Evolutionary conservation across 371 early-diverging fungal species (phyloP).

Genomic region (Choanephora cucurbitarum): DNA sequence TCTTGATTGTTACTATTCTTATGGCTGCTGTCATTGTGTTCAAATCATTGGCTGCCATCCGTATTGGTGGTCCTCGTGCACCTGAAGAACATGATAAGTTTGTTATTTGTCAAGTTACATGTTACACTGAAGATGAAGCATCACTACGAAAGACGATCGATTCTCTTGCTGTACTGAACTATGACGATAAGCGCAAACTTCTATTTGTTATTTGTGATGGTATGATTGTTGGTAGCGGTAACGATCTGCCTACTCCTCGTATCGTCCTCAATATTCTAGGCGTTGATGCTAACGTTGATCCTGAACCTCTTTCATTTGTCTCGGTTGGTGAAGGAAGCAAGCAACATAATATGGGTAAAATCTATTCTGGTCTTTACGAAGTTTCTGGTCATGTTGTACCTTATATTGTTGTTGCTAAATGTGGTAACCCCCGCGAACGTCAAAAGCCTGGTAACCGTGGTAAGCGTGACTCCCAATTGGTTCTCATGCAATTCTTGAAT

Average conservation of each 20-base stretch:
- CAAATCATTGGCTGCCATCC: conserved; percentile 92
- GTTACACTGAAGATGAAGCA: conserved; percentile 98
- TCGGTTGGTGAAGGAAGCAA: conserved; percentile 86
- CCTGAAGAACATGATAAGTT: conserved; percentile 92
- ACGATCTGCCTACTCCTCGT: conserved; percentile 73
- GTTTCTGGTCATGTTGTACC: conserved; percentile 71
- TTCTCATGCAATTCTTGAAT: conserved; percentile 98
- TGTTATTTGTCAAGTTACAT: conserved; percentile 87
- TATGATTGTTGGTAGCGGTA: conserved; percentile 79
- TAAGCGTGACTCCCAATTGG: conserved; percentile 98
- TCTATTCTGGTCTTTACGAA: conserved; percentile 92
- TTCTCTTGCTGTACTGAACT: conserved; percentile 83
- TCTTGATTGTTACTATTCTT: conserved; percentile 76
- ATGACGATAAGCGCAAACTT: conserved; percentile 95
- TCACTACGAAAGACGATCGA: conserved; percentile 92
- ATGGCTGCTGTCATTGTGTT: conserved; percentile 83
- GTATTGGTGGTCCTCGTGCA: conserved; percentile 70
- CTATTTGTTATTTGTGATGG: conserved; percentile 90
- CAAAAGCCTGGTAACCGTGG: conserved; percentile 97
- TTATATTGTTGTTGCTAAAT: conserved; percentile 90
- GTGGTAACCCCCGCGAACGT: conserved; percentile 80
- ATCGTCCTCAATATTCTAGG: conserved; percentile 76
- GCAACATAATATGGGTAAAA: conserved; percentile 88
- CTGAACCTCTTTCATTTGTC: conserved; percentile 74
- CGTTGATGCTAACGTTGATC: conserved; percentile 48